Evolutionary conservation across 257 asterid species (phyloP).

Genomic region (Avicennia marina): DNA sequence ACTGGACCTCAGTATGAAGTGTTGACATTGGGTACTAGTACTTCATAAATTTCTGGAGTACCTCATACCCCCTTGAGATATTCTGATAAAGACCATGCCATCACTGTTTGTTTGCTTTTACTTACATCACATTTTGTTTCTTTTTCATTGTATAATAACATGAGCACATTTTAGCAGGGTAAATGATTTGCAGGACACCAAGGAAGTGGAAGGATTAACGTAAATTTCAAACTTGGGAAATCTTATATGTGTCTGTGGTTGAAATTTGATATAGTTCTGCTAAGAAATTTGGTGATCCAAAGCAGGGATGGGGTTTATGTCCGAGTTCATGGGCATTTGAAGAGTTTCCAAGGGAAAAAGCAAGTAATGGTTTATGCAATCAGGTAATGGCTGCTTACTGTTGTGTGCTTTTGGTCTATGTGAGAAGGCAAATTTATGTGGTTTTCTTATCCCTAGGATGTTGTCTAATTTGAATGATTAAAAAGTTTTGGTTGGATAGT

Average conservation of each 20-base stretch:
- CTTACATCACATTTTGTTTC: neutral
- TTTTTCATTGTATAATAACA: too few relatives aligned
- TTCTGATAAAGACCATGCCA: neutral
- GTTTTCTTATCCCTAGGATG: neutral
- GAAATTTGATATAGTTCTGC: constrained; percentile 2
- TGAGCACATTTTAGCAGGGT: constrained; percentile 74
- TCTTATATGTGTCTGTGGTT: neutral
- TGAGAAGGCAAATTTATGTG: neutral
- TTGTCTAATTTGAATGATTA: too few relatives aligned
- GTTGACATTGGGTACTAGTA: neutral
- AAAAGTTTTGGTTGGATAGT: too few relatives aligned
- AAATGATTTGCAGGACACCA: constrained; percentile 61
- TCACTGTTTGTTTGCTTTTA: neutral
- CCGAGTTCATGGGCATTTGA: constrained; percentile 74
- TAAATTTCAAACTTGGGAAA: constrained; percentile 19
- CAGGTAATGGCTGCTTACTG: constrained; percentile 43
- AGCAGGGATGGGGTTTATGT: constrained; percentile 70
- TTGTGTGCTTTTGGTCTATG: neutral
- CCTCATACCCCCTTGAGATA: neutral
- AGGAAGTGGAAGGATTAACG: constrained; percentile 59
- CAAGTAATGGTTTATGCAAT: constrained; percentile 61
- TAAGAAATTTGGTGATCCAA: neutral
- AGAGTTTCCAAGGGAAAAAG: constrained; percentile 48
- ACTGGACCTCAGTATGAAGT: neutral
- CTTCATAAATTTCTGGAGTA: neutral